Conservation (phyloP, 129 eudicot genomes). For the Logfia minima region DNA sequence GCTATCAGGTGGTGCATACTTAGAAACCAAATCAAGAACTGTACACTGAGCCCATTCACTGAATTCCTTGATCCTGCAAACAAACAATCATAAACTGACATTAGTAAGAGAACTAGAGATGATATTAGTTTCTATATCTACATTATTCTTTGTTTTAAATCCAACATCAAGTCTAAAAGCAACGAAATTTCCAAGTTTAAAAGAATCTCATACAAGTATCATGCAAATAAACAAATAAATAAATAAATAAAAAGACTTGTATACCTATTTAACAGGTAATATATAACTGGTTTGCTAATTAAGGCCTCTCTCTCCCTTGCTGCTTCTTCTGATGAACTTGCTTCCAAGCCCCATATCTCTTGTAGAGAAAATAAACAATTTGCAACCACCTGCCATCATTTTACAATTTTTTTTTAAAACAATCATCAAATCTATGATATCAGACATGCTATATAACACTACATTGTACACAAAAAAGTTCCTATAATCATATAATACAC, state of each 20-base stretch:
- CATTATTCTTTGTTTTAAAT: background rate
- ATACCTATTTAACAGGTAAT: slow-evolving; percentile 81
- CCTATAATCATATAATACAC: background rate
- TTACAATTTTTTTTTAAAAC: background rate
- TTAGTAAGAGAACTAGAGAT: background rate
- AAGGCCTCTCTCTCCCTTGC: slow-evolving; percentile 75
- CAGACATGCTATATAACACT: background rate
- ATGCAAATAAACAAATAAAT: slow-evolving; percentile 3
- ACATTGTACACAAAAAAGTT: background rate
- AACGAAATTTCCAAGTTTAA: background rate
- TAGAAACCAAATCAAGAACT: slow-evolving; percentile 90
- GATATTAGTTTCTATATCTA: background rate
- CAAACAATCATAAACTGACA: background rate
- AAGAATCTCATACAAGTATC: slow-evolving; percentile 1
- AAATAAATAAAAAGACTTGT: background rate
- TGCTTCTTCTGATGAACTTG: slow-evolving; percentile 86
- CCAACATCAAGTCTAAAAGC: slow-evolving; percentile 12
- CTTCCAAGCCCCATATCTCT: slow-evolving; percentile 94
- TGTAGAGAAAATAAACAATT: slow-evolving; percentile 82
- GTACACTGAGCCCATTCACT: slow-evolving; percentile 98
- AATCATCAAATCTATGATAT: background rate
- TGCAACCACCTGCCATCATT: slow-evolving; percentile 75
- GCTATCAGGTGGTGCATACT: slow-evolving; percentile 84
- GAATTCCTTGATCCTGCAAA: slow-evolving; percentile 86
- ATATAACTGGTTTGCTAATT: slow-evolving; percentile 81